phyloP scores from a whole-genome alignment of 805 yeast species.

The Candida montana region DNA sequence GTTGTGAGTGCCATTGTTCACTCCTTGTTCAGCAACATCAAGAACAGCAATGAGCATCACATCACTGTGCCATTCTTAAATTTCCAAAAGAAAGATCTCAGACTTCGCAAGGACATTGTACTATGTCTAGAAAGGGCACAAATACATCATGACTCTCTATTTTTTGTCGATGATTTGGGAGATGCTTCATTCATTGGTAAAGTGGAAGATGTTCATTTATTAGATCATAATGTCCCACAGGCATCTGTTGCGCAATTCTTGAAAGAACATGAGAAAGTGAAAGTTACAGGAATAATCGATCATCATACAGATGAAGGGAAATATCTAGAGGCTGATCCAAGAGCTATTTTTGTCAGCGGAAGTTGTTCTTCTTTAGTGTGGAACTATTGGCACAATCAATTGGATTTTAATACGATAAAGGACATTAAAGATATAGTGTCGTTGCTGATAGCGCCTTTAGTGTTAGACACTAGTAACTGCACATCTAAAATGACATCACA shows the following conservation, averaged over 20 bases:
- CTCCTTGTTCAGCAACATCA: conserved; percentile 48
- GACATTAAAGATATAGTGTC: conserved; percentile 13
- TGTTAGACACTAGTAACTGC: conserved; percentile 73
- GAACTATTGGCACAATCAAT: conserved; percentile 42
- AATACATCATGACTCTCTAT: conserved; percentile 44
- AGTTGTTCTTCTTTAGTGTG: conserved; percentile 78
- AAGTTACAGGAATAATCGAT: conserved; percentile 65
- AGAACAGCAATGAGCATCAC: conserved; percentile 23
- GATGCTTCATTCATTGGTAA: conserved; percentile 4
- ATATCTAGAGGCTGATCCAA: conserved; percentile 49
- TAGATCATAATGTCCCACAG: conserved; percentile 76
- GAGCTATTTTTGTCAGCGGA: conserved; percentile 59
- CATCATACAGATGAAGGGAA: conserved; percentile 76
- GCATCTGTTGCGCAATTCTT: conserved; percentile 33
- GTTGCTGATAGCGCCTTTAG: conserved; percentile 59
- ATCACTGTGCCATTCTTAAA: conserved; percentile 66
- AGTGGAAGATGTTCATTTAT: conserved; percentile 48
- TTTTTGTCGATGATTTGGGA: conserved; percentile 58
- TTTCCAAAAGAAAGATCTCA: conserved; percentile 60
- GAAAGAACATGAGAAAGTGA: conserved; percentile 1
- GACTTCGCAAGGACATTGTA: conserved; percentile 65
- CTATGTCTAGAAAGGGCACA: conserved; percentile 43
- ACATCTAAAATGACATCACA: conserved; percentile 53
- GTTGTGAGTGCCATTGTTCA: conserved; percentile 70
- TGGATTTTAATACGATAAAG: conserved; percentile 16